These are phyloP conservation scores for Zygnema cylindricum DNA, from an alignment of 139 green algal genomes.

Conservation along the genomic window DNA sequence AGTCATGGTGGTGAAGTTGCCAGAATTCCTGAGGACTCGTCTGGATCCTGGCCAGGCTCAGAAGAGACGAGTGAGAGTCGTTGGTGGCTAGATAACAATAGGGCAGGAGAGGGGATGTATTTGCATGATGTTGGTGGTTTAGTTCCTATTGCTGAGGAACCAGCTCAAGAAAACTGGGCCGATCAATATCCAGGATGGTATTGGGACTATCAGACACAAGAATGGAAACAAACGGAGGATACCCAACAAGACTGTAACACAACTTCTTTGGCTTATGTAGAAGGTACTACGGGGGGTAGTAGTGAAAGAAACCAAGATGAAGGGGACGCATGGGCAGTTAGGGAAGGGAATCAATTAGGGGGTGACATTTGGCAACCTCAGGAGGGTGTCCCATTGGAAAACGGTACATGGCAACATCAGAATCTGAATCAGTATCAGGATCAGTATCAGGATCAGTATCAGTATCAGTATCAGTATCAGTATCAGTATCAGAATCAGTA, in stretches of 20 bases:
- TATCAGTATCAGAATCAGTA: slow-evolving; percentile 23
- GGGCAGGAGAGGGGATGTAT: too few species aligned
- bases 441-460: slow-evolving; percentile 4
- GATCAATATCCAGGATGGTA: slow-evolving; percentile 49
- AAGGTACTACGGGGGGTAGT: neutral
- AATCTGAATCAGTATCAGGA: slow-evolving; percentile 27
- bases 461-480: neutral
- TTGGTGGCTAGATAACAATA: neutral
- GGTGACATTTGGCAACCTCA: neutral
- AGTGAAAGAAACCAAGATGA: too few species aligned
- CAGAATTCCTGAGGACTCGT: neutral
- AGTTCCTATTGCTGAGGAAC: neutral
- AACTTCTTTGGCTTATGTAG: neutral
- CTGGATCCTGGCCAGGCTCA: neutral
- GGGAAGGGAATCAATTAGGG: neutral
- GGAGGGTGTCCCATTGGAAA: too few species aligned
- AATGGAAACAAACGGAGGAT: slow-evolving; percentile 31
- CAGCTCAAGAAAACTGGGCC: neutral
- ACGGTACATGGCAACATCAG: slow-evolving; percentile 6
- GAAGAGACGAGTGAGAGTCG: neutral
- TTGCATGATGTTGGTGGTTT: too few species aligned
- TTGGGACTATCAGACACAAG: slow-evolving; percentile 34
- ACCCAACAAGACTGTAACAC: neutral
- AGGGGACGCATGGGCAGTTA: too few species aligned
- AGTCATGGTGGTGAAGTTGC: neutral